Evolutionary conservation across 2,329 filamentous ascomycete species (phyloP).

Genomic region (Diaporthe citri): DNA sequence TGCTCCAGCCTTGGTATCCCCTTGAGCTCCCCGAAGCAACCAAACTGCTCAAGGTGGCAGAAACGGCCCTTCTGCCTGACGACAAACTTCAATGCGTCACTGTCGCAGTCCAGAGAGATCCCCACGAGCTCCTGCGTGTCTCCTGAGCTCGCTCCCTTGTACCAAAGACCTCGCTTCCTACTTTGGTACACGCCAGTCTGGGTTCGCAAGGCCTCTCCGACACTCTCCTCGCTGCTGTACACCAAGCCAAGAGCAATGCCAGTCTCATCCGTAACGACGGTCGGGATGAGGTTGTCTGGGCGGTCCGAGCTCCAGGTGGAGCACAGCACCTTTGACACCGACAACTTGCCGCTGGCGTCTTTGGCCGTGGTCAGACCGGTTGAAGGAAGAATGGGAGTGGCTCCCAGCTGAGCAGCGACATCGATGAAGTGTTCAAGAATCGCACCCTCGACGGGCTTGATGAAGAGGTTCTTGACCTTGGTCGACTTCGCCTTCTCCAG

Average conservation of each 20-base stretch:
- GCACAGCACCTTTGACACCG: conserved; percentile 78
- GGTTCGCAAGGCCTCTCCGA: conserved; percentile 86
- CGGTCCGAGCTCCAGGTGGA: conserved; percentile 85
- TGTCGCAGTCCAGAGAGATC: conserved; percentile 91
- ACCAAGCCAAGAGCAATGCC: conserved; percentile 89
- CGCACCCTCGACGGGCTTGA: conserved; percentile 63
- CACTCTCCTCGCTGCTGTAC: conserved; percentile 93
- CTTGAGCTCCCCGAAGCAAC: conserved; percentile 88
- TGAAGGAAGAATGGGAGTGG: conserved; percentile 82
- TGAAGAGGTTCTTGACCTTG: conserved; percentile 62
- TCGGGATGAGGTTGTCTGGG: conserved; percentile 86
- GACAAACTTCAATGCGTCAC: conserved; percentile 90
- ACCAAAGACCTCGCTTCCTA: conserved; percentile 94
- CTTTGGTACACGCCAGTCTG: conserved; percentile 91
- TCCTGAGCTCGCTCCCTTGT: conserved; percentile 95
- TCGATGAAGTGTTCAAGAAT: conserved; percentile 60
- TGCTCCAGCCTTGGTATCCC: conserved; percentile 89
- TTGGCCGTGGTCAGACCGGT: conserved; percentile 76
- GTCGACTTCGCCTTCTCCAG: conserved; percentile 58
- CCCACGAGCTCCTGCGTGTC: conserved; percentile 91
- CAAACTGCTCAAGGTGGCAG: conserved; percentile 92
- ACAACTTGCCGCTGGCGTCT: conserved; percentile 70
- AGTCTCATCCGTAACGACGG: conserved; percentile 89
- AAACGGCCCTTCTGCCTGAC: conserved; percentile 93
- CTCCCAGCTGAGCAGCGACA: conserved; percentile 62